Base-by-base conservation (phyloP, 1,284 basidiomycete genomes). In the Pseudozyma sp. region DNA sequence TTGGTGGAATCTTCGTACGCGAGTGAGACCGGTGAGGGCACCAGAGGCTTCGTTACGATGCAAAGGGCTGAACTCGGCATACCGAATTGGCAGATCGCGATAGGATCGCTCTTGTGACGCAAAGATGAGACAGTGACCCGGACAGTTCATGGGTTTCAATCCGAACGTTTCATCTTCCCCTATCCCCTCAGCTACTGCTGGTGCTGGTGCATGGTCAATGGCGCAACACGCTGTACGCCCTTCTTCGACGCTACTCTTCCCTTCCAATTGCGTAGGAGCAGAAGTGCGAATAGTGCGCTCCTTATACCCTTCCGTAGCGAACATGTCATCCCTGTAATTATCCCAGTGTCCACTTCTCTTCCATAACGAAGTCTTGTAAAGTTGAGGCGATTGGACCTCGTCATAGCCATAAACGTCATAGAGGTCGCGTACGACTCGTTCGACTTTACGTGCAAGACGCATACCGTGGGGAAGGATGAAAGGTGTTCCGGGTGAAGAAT, bases 271-370 rank as follows among this genome's bases (percentile, higher is more conserved):
- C 19, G 35, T 12, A 19, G 47, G 16, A 40, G 50, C 50, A 31
- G 42, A 21, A 6, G 40, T 34, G 45, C 70, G 52, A 7, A 25
- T 14, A n/a, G 55, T 42, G 16, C 67, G 59, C 44, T 70, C 70
- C 48, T 80, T 70, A 52, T 82, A 84, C 1, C 83, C 83, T 56
- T 82, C 68, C 11, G 77, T 77, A 39, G 75, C 70, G 53, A 85
- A 85, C 83, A 85, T 85, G 49, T 85, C 83, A 18, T 82, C 79
- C n/a, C 83, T 69, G 56, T 85, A 85, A 43, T 85, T 84, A 55
- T 85, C 82, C 83, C 83, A 85, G 51, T 85, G 83, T 1, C 83
- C 83, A 39, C 73, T 77, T 9, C 63, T 67, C 48, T 83, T 78
- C 83, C 83, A 85, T 1, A 85, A 62, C 11, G 75, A 66, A 8